Conservation (phyloP, 208 protist species). For the Acanthamoeba healyi region DNA sequence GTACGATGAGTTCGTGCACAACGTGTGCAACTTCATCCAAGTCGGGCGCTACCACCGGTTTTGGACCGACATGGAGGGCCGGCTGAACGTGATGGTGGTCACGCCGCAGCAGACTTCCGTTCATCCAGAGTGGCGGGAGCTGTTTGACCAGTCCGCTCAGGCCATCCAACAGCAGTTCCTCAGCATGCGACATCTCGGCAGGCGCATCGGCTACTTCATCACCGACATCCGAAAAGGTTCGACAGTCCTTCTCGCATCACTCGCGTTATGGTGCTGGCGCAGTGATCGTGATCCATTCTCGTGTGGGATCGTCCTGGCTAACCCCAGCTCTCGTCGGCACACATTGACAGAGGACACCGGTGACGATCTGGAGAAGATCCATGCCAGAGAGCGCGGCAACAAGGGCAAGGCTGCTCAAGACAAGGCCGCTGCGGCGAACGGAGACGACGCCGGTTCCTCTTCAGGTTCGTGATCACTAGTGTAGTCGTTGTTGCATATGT, state of each 20-base stretch:
- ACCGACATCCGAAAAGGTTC: constrained; percentile 49
- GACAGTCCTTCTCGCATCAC: neutral
- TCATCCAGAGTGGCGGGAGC: constrained; percentile 55
- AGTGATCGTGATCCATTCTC: too few relatives aligned
- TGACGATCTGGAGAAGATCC: constrained; percentile 53
- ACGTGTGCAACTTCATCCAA: constrained; percentile 74
- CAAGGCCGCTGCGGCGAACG: neutral
- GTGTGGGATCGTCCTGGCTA: too few relatives aligned
- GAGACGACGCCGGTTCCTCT: neutral
- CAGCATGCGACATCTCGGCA: constrained; percentile 62
- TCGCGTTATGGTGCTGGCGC: neutral
- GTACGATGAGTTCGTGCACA: constrained; percentile 73
- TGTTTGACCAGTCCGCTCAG: constrained; percentile 47
- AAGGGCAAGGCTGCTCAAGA: neutral
- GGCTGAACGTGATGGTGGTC: constrained; percentile 68
- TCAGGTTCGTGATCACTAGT: neutral
- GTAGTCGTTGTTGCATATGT: neutral
- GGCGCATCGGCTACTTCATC: constrained; percentile 75
- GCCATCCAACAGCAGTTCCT: constrained; percentile 56
- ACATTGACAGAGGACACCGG: constrained; percentile 8
- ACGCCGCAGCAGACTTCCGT: constrained; percentile 10
- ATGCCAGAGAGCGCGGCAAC: constrained; percentile 22
- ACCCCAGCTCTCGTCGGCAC: too few relatives aligned
- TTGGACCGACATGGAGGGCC: constrained; percentile 34
- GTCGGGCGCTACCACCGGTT: constrained; percentile 63